Evolutionary conservation across 2,329 filamentous ascomycete genomes (phyloP).

Genomic region (Pseudocercospora fuligena): DNA sequence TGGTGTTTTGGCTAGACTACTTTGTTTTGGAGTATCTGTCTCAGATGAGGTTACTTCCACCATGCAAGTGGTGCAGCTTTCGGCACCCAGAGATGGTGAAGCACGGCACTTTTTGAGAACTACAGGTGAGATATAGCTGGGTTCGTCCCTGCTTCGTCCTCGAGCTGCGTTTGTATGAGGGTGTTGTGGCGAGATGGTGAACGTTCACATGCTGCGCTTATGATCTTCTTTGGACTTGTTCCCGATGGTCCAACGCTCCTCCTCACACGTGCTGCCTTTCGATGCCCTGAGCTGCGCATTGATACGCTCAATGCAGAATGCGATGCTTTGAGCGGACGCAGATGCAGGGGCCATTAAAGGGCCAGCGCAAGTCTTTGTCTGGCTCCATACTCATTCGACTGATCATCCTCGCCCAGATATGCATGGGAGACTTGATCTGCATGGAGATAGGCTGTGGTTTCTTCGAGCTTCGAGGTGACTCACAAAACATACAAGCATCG

Average conservation of each 20-base stretch:
- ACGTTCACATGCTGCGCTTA: constrained; percentile 6
- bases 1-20: neutral
- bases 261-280: neutral
- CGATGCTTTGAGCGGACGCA: neutral
- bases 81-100: constrained; percentile 1
- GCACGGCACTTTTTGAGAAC: constrained; percentile 3
- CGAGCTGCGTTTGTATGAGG: neutral
- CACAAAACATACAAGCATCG: neutral
- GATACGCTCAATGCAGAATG: neutral
- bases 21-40: neutral
- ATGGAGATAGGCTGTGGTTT: neutral
- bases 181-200: constrained; percentile 9
- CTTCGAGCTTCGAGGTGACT: neutral
- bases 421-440: neutral
- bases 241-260: neutral
- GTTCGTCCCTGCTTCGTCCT: neutral
- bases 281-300: neutral
- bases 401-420: neutral
- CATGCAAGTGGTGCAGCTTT: constrained; percentile 8
- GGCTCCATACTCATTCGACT: neutral
- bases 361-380: neutral
- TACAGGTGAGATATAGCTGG: constrained; percentile 8
- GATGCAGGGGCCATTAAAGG: neutral
- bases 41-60: constrained; percentile 3
- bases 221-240: neutral